phyloP scores from a whole-genome alignment of 1,139 yeast genomes.

The Suhomyces kunorum region DNA sequence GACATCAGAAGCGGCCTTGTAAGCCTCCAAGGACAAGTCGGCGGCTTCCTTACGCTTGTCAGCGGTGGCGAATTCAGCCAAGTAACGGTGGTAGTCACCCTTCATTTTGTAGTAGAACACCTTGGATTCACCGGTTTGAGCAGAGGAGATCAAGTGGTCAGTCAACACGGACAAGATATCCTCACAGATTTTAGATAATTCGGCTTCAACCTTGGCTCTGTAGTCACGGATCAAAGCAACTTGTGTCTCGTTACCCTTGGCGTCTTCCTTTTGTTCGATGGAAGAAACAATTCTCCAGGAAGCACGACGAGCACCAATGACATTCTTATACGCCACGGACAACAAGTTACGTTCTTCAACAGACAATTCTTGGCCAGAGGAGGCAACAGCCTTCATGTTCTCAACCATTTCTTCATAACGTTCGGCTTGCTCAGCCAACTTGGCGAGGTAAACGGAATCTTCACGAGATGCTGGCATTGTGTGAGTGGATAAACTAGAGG shows the following conservation, averaged over 20 bases:
- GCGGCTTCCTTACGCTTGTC: constrained; percentile 94
- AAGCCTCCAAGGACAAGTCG: constrained; percentile 88
- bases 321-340: constrained; percentile 97
- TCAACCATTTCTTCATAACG: constrained; percentile 99
- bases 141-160: constrained; percentile 88
- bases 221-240: constrained; percentile 88
- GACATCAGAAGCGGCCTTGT: constrained; percentile 93
- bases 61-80: constrained; percentile 92
- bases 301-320: constrained; percentile 98
- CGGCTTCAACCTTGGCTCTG: constrained; percentile 92
- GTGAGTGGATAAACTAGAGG: constrained; percentile 11
- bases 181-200: constrained; percentile 90
- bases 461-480: constrained; percentile 86
- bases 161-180: constrained; percentile 87
- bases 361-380: constrained; percentile 91
- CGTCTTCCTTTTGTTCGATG: constrained; percentile 97
- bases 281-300: constrained; percentile 99
- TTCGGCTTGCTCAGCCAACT: constrained; percentile 99
- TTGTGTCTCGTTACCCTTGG: constrained; percentile 89
- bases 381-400: constrained; percentile 96
- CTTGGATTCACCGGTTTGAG: constrained; percentile 95
- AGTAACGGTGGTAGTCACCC: constrained; percentile 99
- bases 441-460: constrained; percentile 97
- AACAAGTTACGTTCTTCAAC: constrained; percentile 97
- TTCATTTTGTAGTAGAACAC: constrained; percentile 99